Conservation (phyloP, 495 filamentous ascomycete genomes). For the Darksidea phi region DNA sequence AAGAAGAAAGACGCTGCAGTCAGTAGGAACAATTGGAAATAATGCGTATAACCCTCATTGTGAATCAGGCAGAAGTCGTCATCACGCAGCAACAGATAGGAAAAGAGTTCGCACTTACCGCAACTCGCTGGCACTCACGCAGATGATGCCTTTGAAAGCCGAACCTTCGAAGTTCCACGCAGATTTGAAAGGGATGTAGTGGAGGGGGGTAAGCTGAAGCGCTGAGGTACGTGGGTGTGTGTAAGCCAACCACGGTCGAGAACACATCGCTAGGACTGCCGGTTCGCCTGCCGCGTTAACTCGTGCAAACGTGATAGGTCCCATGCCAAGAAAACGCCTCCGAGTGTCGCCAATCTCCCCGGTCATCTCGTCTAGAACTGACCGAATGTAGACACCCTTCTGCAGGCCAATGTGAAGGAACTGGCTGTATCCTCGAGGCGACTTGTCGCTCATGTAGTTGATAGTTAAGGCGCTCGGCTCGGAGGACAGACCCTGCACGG, state of each 20-base stretch:
- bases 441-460: slow-evolving; percentile 92
- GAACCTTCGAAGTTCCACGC: slow-evolving; percentile 96
- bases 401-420: slow-evolving; percentile 95
- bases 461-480: slow-evolving; percentile 87
- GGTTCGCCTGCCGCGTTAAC: slow-evolving; percentile 80
- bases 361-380: slow-evolving; percentile 88
- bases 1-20: slow-evolving; percentile 36
- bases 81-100: slow-evolving; percentile 57
- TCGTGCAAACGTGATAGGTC: slow-evolving; percentile 80
- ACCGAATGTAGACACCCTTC: slow-evolving; percentile 91
- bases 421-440: slow-evolving; percentile 70
- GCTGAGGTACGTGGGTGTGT: slow-evolving; percentile 75
- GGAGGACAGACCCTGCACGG: slow-evolving; percentile 87
- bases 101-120: slow-evolving; percentile 59
- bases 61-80: slow-evolving; percentile 51
- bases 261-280: slow-evolving; percentile 86
- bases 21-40: slow-evolving; percentile 80
- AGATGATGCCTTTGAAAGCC: slow-evolving; percentile 90
- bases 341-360: slow-evolving; percentile 92
- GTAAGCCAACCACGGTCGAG: slow-evolving; percentile 91
- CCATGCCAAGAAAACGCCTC: slow-evolving; percentile 88
- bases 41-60: slow-evolving; percentile 36
- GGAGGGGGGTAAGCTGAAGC: slow-evolving; percentile 88
- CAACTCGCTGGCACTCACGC: slow-evolving; percentile 85
- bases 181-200: slow-evolving; percentile 84